Percentiles rank a stretch among this genome's conserved stretches.
Evolutionary conservation across 2,329 filamentous ascomycete genomes (phyloP).

Genomic region (Claviceps cyperi): DNA sequence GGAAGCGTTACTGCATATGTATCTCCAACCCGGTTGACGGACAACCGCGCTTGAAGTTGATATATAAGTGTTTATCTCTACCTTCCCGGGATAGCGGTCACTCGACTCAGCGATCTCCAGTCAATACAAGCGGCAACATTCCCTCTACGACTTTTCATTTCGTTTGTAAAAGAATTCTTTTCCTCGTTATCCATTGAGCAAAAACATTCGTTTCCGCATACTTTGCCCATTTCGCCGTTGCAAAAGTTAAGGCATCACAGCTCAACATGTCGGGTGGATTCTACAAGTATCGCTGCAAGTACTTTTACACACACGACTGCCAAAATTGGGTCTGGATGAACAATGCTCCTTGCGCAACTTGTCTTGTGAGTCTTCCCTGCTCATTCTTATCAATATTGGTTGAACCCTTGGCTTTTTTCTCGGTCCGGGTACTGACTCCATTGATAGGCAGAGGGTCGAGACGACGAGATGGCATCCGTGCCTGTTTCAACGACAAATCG

Average conservation of each 20-base stretch:
- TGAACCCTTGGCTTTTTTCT: background rate
- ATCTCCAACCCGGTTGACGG: background rate
- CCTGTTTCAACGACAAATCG: slow-evolving; percentile 17
- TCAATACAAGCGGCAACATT: background rate
- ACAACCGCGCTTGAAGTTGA: background rate
- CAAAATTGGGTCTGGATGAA: slow-evolving; percentile 41
- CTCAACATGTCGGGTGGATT: slow-evolving; percentile 24
- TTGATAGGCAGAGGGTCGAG: slow-evolving; percentile 33
- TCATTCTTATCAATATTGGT: background rate
- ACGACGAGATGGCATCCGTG: slow-evolving; percentile 21
- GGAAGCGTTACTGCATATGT: background rate
- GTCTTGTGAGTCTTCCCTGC: slow-evolving; percentile 27
- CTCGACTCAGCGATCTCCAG: background rate
- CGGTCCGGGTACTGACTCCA: background rate
- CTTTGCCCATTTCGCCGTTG: too few relatives aligned
- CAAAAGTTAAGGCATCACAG: background rate
- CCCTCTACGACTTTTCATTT: background rate
- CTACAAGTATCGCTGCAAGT: slow-evolving; percentile 41
- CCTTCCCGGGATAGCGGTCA: background rate
- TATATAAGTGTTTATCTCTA: background rate
- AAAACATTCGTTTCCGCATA: background rate
- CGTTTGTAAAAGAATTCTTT: background rate
- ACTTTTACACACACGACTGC: slow-evolving; percentile 37
- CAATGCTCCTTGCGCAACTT: slow-evolving; percentile 32
- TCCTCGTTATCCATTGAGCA: background rate